A percentile compares a stretch with the other conserved stretches of the same genome.
These are phyloP conservation scores for Oxyria digyna DNA, from an alignment of 148 eudicot species.

Conservation along the genomic window DNA sequence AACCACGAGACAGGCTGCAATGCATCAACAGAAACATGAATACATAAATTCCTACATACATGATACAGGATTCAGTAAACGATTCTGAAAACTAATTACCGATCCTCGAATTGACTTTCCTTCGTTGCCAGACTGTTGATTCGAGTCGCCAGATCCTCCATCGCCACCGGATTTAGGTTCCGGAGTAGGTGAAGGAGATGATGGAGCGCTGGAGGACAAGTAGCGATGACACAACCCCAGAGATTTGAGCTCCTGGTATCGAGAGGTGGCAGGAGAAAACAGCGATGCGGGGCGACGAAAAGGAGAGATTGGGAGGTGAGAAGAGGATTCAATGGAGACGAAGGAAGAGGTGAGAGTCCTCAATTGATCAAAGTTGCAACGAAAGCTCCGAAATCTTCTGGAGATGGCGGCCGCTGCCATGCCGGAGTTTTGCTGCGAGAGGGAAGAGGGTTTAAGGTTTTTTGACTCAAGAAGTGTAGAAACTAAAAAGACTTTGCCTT, in stretches of 20 bases:
- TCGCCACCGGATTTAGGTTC: constrained; percentile 15
- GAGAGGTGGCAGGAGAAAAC: not conserved
- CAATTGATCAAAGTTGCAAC: constrained; percentile 16
- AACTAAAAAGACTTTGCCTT: no score
- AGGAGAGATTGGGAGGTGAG: not conserved
- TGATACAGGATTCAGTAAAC: not conserved
- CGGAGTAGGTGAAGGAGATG: constrained; percentile 12
- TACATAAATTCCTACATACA: not conserved
- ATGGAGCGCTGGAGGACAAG: constrained; percentile 19
- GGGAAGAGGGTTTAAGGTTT: no score
- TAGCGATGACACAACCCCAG: constrained; percentile 16
- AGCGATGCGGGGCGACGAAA: not conserved
- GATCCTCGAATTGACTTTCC: constrained; percentile 81
- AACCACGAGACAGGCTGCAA: constrained; percentile 99
- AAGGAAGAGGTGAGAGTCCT: constrained; percentile 5
- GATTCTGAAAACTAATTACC: constrained; percentile 30
- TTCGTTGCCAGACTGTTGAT: constrained; percentile 32
- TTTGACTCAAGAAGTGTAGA: no score
- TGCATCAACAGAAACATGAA: constrained; percentile 10
- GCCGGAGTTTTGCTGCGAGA: no score
- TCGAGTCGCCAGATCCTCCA: constrained; percentile 33
- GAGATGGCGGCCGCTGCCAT: constrained; percentile 17
- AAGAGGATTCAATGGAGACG: not conserved
- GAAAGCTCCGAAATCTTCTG: constrained; percentile 15
- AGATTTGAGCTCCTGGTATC: constrained; percentile 14